Percentiles rank a stretch among this genome's conserved stretches.
These are phyloP conservation scores for Solanum chacoense DNA, from an alignment of 305 asterid species.

Conservation along the genomic window DNA sequence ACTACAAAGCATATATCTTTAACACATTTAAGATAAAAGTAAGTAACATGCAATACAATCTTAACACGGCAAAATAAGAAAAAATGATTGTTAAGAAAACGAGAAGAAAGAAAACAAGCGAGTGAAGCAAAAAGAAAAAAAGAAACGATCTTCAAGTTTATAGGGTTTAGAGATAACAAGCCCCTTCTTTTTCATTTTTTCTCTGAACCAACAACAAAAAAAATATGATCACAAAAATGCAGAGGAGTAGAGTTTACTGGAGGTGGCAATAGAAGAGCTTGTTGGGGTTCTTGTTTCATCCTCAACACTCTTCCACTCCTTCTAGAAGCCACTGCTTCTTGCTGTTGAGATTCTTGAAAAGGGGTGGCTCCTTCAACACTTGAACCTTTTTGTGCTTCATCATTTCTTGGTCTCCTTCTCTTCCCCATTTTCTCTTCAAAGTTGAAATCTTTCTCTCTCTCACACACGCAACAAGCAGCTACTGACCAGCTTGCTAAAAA, in stretches of 20 bases:
- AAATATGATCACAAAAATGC: neutral
- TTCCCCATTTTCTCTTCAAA: neutral
- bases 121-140: neutral
- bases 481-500: neutral
- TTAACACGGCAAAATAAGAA: neutral
- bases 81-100: neutral
- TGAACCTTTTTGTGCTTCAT: neutral
- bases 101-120: neutral
- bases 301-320: neutral
- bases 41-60: neutral
- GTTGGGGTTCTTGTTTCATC: neutral
- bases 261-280: neutral
- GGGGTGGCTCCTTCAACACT: neutral
- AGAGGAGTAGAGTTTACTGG: neutral
- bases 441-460: neutral
- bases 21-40: neutral
- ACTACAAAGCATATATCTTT: neutral
- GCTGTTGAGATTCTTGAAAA: neutral
- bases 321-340: neutral
- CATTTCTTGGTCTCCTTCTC: neutral
- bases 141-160: neutral
- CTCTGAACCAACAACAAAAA: neutral
- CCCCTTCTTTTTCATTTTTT: neutral
- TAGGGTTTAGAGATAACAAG: neutral
- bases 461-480: neutral